These are phyloP conservation scores for Podaxis sp. DNA, from an alignment of 768 basidiomycete species.

Conservation along the genomic window DNA sequence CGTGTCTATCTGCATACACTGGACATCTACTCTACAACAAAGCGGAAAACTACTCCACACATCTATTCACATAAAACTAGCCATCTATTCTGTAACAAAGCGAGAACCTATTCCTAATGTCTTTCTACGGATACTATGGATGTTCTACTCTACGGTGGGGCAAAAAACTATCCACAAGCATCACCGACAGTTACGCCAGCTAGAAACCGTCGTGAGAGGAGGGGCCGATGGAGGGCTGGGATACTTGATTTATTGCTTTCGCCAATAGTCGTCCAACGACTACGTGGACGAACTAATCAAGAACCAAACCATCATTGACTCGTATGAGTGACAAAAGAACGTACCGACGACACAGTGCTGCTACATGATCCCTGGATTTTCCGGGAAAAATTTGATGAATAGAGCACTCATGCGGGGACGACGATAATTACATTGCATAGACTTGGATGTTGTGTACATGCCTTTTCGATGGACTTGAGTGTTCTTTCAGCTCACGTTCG, in stretches of 20 bases:
- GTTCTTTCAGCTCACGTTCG: too few species aligned
- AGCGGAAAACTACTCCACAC: background rate
- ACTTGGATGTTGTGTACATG: too few species aligned
- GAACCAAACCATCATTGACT: background rate
- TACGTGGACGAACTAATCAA: background rate
- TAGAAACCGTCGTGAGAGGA: background rate
- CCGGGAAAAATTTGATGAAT: background rate
- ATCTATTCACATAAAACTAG: background rate
- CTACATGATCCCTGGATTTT: background rate
- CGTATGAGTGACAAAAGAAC: background rate
- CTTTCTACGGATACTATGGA: background rate
- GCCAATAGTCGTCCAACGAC: background rate
- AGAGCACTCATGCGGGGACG: background rate
- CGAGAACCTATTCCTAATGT: too few species aligned
- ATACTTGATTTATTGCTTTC: conserved; percentile 3
- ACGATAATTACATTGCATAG: background rate
- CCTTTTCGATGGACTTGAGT: too few species aligned
- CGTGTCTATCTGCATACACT: too few species aligned
- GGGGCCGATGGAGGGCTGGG: background rate
- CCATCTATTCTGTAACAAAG: too few species aligned
- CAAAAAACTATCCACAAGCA: background rate
- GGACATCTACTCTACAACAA: too few species aligned
- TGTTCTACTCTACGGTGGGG: background rate
- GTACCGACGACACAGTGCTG: background rate
- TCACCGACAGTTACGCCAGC: background rate